Base-by-base conservation (phyloP, 805 yeast genomes). In the Komagataella populi region DNA sequence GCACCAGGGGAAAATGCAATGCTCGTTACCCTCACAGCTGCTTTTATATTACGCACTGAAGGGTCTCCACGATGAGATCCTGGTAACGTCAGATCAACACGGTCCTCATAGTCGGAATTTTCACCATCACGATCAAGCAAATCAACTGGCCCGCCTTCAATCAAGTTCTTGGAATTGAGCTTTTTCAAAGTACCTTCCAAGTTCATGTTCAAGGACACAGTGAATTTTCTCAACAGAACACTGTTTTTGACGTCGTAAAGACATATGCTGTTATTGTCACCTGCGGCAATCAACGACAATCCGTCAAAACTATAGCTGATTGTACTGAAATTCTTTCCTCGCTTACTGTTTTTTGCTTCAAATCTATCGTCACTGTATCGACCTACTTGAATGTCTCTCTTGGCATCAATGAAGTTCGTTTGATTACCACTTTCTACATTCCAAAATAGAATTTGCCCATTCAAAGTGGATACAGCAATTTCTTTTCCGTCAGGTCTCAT, bases 401-500 rank as follows among this genome's bases (percentile, higher is more conserved):
- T 80, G 50, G 93, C 91, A 64, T 93, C 98, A 53, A 93, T 83
- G 51, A 81, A 75, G 55, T 89, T 90, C 2, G 78, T 71, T 66
- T 90, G 96, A 57, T 80, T 81, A 10, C 88, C 96, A 49, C 74
- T 74, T 60, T 84, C 93, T 47, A 88, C 76, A 61, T 91, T 90
- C 80, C 88, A 93, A 48, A 88, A 78, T 2, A 85, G 68, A 16
- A 93, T 72, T 63, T 87, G 88, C 4, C 99, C 99, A 64, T 85
- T 95, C 58, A 91, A 71, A 0, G 97, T 84, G 17, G 91, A 75
- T 1, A 87, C 95, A 0, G 96, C 95, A 46, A 93, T 74, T 63
- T 85, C 85, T 61, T 87, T 84, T n/a, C 95, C 87, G 62, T 93
- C 98, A 0, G 96, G 97, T 61, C 96, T 77, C 76, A 91, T 78